phyloP scores from a whole-genome alignment of 1,284 basidiomycete species.

The Meira nashicola region DNA sequence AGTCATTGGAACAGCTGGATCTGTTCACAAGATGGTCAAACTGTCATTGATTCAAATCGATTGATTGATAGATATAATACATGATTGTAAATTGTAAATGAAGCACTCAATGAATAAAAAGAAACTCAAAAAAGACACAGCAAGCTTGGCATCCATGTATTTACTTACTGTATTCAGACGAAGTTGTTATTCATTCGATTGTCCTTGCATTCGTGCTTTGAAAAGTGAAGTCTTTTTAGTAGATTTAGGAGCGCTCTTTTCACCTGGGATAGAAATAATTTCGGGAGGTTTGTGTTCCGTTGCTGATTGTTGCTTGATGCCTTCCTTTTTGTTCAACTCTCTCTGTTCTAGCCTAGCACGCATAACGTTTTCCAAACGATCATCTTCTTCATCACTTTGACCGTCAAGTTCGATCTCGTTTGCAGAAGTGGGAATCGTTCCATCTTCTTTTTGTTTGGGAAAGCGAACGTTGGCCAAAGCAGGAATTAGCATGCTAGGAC shows the following conservation, averaged over 20 bases:
- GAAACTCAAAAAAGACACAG: too few relatives aligned
- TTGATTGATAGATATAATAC: too few relatives aligned
- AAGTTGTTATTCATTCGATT: too few relatives aligned
- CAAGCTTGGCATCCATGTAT: too few relatives aligned
- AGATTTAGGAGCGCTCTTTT: background rate
- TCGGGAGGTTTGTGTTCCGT: background rate
- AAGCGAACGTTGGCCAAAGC: slow-evolving; percentile 24
- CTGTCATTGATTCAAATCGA: too few relatives aligned
- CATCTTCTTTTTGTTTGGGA: slow-evolving; percentile 3
- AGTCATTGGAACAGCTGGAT: too few relatives aligned
- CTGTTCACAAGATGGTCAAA: too few relatives aligned
- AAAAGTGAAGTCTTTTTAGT: slow-evolving; percentile 1
- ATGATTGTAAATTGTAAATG: too few relatives aligned
- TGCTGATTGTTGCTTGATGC: background rate
- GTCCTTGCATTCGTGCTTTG: background rate
- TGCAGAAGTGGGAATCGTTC: background rate
- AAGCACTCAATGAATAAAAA: too few relatives aligned
- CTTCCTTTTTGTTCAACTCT: background rate
- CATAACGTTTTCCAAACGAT: slow-evolving; percentile 13
- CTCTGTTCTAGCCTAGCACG: slow-evolving; percentile 8
- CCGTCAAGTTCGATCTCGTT: slow-evolving; percentile 11
- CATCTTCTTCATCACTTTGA: slow-evolving; percentile 9
- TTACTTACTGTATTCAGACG: too few relatives aligned
- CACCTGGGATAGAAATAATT: background rate
- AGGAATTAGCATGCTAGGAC: slow-evolving; percentile 38